Evolutionary conservation across 2,329 filamentous ascomycete species (phyloP), one percentile per base, ranked within the genome.

Genomic region (Penicillium verrucosum): DNA sequence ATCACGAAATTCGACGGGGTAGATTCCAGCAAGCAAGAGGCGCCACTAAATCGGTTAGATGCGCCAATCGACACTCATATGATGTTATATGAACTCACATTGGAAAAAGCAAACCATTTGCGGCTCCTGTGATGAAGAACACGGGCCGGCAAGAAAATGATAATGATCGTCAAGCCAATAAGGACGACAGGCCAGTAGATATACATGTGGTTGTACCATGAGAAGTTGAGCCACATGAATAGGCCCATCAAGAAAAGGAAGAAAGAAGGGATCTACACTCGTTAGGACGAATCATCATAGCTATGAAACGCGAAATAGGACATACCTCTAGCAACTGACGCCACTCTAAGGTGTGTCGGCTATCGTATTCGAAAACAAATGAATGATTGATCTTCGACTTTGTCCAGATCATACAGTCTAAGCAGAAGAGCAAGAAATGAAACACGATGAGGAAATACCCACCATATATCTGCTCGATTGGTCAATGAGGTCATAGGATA

Each of bases 291-390:
- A 47, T 16, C 30, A 34, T 21, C 27, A n/a, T 34, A 43, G 9
- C 4, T 38, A n/a, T 12, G 7, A 7, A 7, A 5, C 4, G 16
- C 46, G 29, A 12, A 36, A 5, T 6, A 18, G 6, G 14, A 64
- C 76, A 65, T 70, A 85, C 82, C 76, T 94, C 89, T 7, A 89
- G 81, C 30, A 97, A 80, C 71, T 96, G 87, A 64, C 90, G 86
- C 92, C 93, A 99, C 73, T 97, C 90, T 29, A 97, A 78, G 61
- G 88, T 85, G 71, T 94, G 86, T 56, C 93, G 83, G 52, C 88
- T 87, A 77, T 97, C 92, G 69, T 96, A 94, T 75, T 99, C 94
- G 70, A 99, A 99, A 65, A 97, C 91, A 73, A 97, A 97, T 52
- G 88, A 85, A 72, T 97, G 97, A 71, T 99, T 99, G 75, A 99